Percentiles rank a stretch among this genome's conserved stretches.
These are phyloP conservation scores for Sorghum bicolor DNA, from an alignment of 176 grass and related monocot genomes.

Conservation along the genomic window Sorghum_bicolor_NCBIv3 NC_012872.2:8385001-8385500, in stretches of 20 bases:
- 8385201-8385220: not conserved
- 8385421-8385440: slow-evolving; percentile 52
- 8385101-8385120: too few species aligned
- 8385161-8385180: slow-evolving; percentile 56
- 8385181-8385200: slow-evolving; percentile 63
- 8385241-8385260: slow-evolving; percentile 67
- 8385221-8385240: not conserved
- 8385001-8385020: slow-evolving; percentile 54
- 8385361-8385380: slow-evolving; percentile 53
- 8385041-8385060: slow-evolving; percentile 47
- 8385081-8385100: slow-evolving; percentile 16
- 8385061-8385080: slow-evolving; percentile 65
- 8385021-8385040: slow-evolving; percentile 46
- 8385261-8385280: slow-evolving; percentile 69
- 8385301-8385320: slow-evolving; percentile 9
- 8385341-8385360: slow-evolving; percentile 54
- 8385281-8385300: slow-evolving; percentile 63
- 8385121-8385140: not conserved
- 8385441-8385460: slow-evolving; percentile 53
- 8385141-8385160: slow-evolving; percentile 55
- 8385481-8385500: slow-evolving; percentile 98
- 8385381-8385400: slow-evolving; percentile 53
- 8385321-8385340: slow-evolving; percentile 42
- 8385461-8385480: slow-evolving; percentile 81
- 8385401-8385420: slow-evolving; percentile 46